Conservation (phyloP, 1,284 basidiomycete species). For the Volvariella volvacea region DNA sequence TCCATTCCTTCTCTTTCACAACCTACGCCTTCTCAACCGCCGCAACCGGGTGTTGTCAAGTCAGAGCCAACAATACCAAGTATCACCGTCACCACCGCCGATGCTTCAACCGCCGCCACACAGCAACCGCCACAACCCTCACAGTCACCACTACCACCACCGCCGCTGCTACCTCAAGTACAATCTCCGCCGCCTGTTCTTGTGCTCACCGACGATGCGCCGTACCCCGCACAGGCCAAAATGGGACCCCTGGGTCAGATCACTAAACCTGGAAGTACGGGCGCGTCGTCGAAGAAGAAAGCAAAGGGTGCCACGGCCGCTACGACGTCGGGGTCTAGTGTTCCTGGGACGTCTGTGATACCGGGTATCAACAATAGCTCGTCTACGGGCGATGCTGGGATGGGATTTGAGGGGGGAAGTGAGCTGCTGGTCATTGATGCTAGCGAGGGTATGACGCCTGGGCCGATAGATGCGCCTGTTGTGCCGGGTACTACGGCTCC, state of each 20-base stretch:
- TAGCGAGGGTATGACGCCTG: slow-evolving; percentile 1
- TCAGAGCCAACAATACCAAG: neutral
- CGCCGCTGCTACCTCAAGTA: slow-evolving; percentile 10
- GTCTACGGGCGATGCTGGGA: slow-evolving; percentile 7
- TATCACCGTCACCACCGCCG: slow-evolving; percentile 3
- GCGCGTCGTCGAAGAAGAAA: slow-evolving; percentile 32
- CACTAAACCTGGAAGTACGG: slow-evolving; percentile 27
- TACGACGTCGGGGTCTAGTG: neutral
- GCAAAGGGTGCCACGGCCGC: slow-evolving; percentile 11
- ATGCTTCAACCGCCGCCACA: slow-evolving; percentile 6
- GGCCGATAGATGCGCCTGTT: slow-evolving; percentile 1
- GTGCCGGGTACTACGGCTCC: neutral
- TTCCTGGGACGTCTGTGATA: neutral
- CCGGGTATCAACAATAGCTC: neutral
- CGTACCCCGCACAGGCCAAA: slow-evolving; percentile 51
- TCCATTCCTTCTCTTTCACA: no score
- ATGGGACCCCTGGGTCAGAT: slow-evolving; percentile 75
- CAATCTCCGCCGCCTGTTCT: slow-evolving; percentile 21
- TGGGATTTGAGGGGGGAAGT: slow-evolving; percentile 10
- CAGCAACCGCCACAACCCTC: neutral
- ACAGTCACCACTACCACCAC: slow-evolving; percentile 4
- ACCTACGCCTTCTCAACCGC: slow-evolving; percentile 6
- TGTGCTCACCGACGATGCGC: slow-evolving; percentile 55
- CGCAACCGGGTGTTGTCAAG: slow-evolving; percentile 3
- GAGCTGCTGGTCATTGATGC: slow-evolving; percentile 10